Evolutionary conservation across 1,284 basidiomycete species (phyloP).

Genomic region (Leccinum pallidistipes): DNA sequence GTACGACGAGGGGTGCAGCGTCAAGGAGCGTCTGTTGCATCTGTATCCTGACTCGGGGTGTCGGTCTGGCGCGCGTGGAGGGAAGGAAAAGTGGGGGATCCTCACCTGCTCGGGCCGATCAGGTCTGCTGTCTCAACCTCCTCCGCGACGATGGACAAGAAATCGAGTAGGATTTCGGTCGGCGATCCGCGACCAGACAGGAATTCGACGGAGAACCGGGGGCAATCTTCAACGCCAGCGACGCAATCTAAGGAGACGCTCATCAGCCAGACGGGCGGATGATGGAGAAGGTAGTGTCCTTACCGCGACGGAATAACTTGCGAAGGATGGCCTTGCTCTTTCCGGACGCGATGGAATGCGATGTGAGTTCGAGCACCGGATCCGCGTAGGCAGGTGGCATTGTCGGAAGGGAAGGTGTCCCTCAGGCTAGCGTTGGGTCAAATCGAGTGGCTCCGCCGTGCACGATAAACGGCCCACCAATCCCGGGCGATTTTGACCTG

Average conservation of each 20-base stretch:
- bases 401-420: constrained; percentile 59
- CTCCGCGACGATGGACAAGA: constrained; percentile 81
- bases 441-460: neutral
- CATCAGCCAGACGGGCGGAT: constrained; percentile 1
- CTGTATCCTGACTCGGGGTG: constrained; percentile 45
- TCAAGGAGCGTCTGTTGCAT: constrained; percentile 63
- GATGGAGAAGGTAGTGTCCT: constrained; percentile 19
- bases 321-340: constrained; percentile 71
- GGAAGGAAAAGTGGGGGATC: constrained; percentile 8
- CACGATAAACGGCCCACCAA: constrained; percentile 55
- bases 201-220: constrained; percentile 45
- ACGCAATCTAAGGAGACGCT: constrained; percentile 51
- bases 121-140: constrained; percentile 77
- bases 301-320: constrained; percentile 59
- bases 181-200: constrained; percentile 58
- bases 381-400: constrained; percentile 33
- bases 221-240: constrained; percentile 73
- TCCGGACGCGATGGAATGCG: constrained; percentile 52
- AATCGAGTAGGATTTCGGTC: constrained; percentile 66
- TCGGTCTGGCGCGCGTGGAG: constrained; percentile 13
- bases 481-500: constrained; percentile 91
- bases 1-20: constrained; percentile 68
- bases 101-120: constrained; percentile 73
- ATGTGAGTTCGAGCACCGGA: constrained; percentile 58
- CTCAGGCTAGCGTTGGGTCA: constrained; percentile 37